phyloP scores from a whole-genome alignment of 176 grass and related monocot genomes.

The Cenchrus purpureus region DNA sequence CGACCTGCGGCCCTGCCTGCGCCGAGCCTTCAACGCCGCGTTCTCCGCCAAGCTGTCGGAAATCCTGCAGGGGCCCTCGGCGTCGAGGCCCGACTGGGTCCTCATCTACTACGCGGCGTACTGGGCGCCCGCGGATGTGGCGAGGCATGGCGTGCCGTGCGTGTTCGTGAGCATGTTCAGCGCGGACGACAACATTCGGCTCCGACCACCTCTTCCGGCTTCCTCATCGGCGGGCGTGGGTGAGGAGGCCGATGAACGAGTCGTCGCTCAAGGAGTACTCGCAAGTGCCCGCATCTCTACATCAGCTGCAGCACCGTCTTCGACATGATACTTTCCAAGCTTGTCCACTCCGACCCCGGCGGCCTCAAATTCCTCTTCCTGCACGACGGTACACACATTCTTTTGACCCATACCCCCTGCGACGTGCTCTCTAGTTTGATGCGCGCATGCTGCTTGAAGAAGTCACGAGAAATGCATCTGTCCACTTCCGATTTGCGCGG shows the following conservation, averaged over 20 bases:
- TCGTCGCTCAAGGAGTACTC: conserved; percentile 80
- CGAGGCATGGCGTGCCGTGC: no score
- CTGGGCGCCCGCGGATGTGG: no score
- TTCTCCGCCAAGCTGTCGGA: conserved; percentile 32
- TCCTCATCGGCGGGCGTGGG: conserved; percentile 45
- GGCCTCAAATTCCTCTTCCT: conserved; percentile 82
- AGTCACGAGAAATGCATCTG: conserved; percentile 29
- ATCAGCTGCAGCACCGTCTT: conserved; percentile 85
- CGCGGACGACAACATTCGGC: no score
- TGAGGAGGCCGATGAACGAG: conserved; percentile 87
- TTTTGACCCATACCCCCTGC: background rate
- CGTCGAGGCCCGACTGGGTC: no score
- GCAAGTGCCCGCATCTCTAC: conserved; percentile 64
- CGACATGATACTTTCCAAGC: conserved; percentile 90
- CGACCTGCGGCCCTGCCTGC: conserved; percentile 47
- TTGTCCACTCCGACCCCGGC: conserved; percentile 76
- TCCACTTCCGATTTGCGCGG: background rate
- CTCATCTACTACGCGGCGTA: no score
- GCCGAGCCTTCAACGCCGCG: conserved; percentile 49
- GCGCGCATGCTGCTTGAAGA: background rate
- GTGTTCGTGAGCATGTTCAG: no score
- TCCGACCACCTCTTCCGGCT: no score
- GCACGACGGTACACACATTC: conserved; percentile 63
- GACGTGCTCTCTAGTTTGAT: background rate
- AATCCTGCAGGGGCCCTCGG: conserved; percentile 22